These are phyloP conservation scores for Colletotrichum sp. DNA, from an alignment of 2,329 filamentous ascomycete genomes.

Conservation along the genomic window DNA sequence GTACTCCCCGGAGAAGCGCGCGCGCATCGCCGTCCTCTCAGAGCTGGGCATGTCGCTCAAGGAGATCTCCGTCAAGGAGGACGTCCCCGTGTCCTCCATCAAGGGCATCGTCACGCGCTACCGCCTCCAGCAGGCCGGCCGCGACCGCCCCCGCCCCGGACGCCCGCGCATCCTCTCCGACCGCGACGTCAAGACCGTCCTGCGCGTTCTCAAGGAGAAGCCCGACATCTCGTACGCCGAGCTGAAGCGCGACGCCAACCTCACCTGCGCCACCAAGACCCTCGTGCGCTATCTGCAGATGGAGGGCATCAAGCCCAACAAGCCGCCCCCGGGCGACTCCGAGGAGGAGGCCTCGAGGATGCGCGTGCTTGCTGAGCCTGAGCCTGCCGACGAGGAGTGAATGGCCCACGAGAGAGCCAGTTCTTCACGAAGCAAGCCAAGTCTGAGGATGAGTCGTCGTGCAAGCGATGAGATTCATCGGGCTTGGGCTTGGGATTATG, in stretches of 20 bases:
- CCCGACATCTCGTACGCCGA: slow-evolving; percentile 15
- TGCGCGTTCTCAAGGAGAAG: slow-evolving; percentile 20
- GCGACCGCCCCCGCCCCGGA: slow-evolving; percentile 16
- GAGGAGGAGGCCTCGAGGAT: slow-evolving; percentile 17
- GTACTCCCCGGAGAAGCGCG: slow-evolving; percentile 21
- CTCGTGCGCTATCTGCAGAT: slow-evolving; percentile 20
- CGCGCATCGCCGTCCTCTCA: slow-evolving; percentile 19
- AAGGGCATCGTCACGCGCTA: slow-evolving; percentile 22
- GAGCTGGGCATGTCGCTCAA: slow-evolving; percentile 22
- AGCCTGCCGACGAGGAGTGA: slow-evolving; percentile 5
- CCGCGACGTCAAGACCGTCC: slow-evolving; percentile 17
- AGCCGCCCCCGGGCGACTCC: slow-evolving; percentile 17
- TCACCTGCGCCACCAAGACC: slow-evolving; percentile 19
- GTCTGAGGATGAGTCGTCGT: neutral
- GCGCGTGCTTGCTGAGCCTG: slow-evolving; percentile 9
- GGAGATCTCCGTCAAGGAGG: slow-evolving; percentile 20
- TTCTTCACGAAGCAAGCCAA: neutral
- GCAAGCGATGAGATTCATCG: neutral
- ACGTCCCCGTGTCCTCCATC: slow-evolving; percentile 20
- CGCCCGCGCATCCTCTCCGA: slow-evolving; percentile 18
- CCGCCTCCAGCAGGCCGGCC: slow-evolving; percentile 19
- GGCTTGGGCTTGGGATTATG: neutral
- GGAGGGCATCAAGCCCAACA: slow-evolving; percentile 20
- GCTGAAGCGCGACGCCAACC: slow-evolving; percentile 12
- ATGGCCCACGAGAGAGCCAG: neutral